Evolutionary conservation across 768 basidiomycete species (phyloP).

Genomic region (Suillus cothurnatus): DNA sequence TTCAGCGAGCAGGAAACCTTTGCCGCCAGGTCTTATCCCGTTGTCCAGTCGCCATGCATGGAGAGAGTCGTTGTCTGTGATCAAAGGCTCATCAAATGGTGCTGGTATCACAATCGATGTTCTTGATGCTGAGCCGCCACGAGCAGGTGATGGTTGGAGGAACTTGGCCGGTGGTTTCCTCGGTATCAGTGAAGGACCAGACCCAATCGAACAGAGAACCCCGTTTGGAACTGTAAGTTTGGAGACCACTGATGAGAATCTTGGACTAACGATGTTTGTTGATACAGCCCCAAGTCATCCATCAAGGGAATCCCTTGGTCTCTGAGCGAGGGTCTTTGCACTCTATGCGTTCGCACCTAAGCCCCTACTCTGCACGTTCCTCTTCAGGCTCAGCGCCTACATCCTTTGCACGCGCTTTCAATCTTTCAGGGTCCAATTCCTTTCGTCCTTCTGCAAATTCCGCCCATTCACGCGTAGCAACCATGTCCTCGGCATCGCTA

Average conservation of each 20-base stretch:
- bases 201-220: constrained; percentile 42
- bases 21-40: constrained; percentile 42
- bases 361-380: constrained; percentile 48
- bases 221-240: constrained; percentile 66
- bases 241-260: constrained; percentile 7
- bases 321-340: constrained; percentile 70
- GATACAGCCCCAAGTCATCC: constrained; percentile 45
- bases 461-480: constrained; percentile 37
- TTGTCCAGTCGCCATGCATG: constrained; percentile 32
- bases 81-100: constrained; percentile 33
- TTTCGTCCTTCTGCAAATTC: constrained; percentile 48
- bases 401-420: constrained; percentile 44
- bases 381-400: constrained; percentile 53
- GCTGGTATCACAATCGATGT: constrained; percentile 53
- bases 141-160: constrained; percentile 63
- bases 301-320: constrained; percentile 40
- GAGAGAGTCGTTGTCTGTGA: constrained; percentile 38
- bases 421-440: constrained; percentile 53
- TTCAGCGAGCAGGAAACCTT: constrained; percentile 28
- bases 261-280: constrained; percentile 15
- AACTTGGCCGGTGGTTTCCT: constrained; percentile 44
- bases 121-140: constrained; percentile 70
- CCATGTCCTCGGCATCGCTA: constrained; percentile 40
- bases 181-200: constrained; percentile 19
- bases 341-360: constrained; percentile 60